phyloP scores from a whole-genome alignment of 129 eudicot genomes.

The Tanacetum coccineum region DNA sequence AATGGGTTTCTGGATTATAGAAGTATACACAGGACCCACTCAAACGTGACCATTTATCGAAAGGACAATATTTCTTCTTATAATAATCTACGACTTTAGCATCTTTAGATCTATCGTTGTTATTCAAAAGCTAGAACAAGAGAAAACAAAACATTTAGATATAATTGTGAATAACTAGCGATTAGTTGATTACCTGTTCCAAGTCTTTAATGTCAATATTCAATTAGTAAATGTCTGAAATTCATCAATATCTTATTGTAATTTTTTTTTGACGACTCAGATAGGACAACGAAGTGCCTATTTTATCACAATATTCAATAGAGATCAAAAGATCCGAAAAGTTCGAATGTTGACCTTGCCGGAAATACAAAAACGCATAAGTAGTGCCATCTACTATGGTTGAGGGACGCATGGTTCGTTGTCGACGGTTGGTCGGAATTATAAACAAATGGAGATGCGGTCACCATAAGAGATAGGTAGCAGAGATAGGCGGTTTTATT shows the following conservation, averaged over 20 bases:
- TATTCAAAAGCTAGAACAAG: conserved; percentile 51
- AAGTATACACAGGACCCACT: conserved; percentile 74
- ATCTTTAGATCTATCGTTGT: conserved; percentile 45
- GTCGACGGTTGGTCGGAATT: too few relatives aligned
- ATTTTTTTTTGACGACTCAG: too few relatives aligned
- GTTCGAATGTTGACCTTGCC: too few relatives aligned
- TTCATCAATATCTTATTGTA: conserved; percentile 90
- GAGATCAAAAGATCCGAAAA: too few relatives aligned
- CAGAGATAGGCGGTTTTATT: too few relatives aligned
- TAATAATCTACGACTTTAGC: conserved; percentile 50
- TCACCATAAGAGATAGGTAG: too few relatives aligned
- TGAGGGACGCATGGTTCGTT: too few relatives aligned
- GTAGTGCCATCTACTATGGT: too few relatives aligned
- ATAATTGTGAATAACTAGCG: background rate
- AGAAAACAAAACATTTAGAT: background rate
- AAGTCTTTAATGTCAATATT: conserved; percentile 61
- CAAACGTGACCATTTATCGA: conserved; percentile 74
- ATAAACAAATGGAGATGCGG: too few relatives aligned
- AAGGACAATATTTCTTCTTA: conserved; percentile 76
- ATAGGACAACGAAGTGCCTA: too few relatives aligned
- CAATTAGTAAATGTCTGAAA: conserved; percentile 63
- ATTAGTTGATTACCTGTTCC: conserved; percentile 50
- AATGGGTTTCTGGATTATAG: conserved; percentile 38
- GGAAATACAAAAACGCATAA: too few relatives aligned
- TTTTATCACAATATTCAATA: too few relatives aligned